phyloP scores from a whole-genome alignment of 768 basidiomycete genomes.

The Podaxis sp. region DNA sequence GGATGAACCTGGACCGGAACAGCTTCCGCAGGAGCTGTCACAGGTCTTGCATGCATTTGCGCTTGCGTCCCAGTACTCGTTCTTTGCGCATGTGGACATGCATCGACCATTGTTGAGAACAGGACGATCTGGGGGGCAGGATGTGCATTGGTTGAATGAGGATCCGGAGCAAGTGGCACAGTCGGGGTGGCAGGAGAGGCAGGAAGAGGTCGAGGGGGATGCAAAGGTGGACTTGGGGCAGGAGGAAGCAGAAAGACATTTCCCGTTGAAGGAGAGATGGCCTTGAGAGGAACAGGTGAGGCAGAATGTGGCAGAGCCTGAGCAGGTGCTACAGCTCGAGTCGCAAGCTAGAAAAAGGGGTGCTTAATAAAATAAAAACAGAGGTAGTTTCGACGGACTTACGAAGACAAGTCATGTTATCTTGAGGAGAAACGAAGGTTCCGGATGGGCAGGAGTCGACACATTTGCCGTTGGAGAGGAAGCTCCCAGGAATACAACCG shows the following conservation, averaged over 20 bases:
- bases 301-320: conserved; percentile 67
- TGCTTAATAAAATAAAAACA: neutral
- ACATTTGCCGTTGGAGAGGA: conserved; percentile 70
- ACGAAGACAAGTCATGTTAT: conserved; percentile 71
- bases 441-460: conserved; percentile 69
- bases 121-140: conserved; percentile 64
- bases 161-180: conserved; percentile 75
- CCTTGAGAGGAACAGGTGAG: conserved; percentile 60
- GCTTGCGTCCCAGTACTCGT: conserved; percentile 66
- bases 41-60: conserved; percentile 63
- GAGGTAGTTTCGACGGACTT: conserved; percentile 18
- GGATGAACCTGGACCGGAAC: conserved; percentile 64
- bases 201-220: conserved; percentile 59
- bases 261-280: conserved; percentile 66
- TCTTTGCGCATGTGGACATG: conserved; percentile 67
- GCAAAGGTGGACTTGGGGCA: conserved; percentile 73
- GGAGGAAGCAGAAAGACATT: conserved; percentile 55
- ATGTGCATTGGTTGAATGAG: conserved; percentile 73
- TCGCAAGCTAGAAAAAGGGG: conserved; percentile 50
- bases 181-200: conserved; percentile 77
- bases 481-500: conserved; percentile 73
- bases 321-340: conserved; percentile 69
- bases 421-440: conserved; percentile 67
- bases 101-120: conserved; percentile 77
- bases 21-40: conserved; percentile 75